A percentile compares a stretch with the other conserved stretches of the same genome.
These are phyloP conservation scores for Adansonia grandidieri DNA, from an alignment of 441 rosid genomes.

Conservation along the genomic window DNA sequence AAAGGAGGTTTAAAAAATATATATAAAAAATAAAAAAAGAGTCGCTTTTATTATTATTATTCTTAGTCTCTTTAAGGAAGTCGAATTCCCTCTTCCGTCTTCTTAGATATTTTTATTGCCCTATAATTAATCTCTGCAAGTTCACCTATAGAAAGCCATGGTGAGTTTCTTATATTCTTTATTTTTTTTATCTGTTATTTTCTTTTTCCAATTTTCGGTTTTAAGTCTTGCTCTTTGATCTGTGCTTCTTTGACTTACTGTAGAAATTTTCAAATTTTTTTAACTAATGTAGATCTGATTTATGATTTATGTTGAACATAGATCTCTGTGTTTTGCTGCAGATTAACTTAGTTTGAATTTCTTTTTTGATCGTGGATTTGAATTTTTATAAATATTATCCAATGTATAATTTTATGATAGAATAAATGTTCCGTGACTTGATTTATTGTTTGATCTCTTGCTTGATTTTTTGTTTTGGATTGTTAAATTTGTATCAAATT, in stretches of 20 bases:
- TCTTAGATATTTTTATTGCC: background rate
- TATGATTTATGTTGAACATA: background rate
- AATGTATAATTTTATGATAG: background rate
- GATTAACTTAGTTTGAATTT: background rate
- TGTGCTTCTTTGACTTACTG: background rate
- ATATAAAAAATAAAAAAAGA: too few species aligned
- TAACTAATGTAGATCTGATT: slow-evolving; percentile 3
- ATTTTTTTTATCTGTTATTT: background rate
- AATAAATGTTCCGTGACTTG: too few species aligned
- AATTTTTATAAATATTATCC: background rate
- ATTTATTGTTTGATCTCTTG: background rate
- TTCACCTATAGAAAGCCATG: slow-evolving; percentile 2
- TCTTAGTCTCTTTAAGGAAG: background rate
- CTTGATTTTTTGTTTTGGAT: background rate
- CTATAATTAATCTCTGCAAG: background rate
- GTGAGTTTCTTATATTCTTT: background rate
- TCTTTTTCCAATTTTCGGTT: background rate
- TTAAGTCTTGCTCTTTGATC: background rate
- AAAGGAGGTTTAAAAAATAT: background rate
- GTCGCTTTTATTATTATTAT: background rate
- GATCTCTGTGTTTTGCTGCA: background rate
- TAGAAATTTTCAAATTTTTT: background rate
- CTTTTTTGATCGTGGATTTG: background rate
- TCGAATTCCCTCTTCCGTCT: background rate
- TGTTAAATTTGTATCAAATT: background rate